Base-by-base conservation (phyloP, 2,329 filamentous ascomycete genomes). In the Aspergillus fumigatiaffinis region DNA sequence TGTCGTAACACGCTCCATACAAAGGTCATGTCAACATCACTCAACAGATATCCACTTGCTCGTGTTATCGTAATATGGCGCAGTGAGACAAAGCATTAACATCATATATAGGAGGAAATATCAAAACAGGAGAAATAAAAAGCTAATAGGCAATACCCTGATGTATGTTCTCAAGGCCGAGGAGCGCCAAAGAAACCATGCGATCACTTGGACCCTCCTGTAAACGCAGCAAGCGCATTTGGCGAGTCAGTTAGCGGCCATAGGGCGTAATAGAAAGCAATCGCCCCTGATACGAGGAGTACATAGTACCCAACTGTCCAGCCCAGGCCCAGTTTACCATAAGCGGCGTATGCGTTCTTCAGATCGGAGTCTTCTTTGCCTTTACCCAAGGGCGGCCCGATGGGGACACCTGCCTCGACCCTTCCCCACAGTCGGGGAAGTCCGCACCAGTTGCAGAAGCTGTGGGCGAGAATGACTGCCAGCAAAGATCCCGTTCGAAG, bases 371-470 rank as follows among this genome's bases (percentile, higher is more conserved):
- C 70, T 51, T 79, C 75, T 54, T 79, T 79, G 52, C 77, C 77
- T 51, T 74, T 70, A 12, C 63, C 55, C 44, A 71, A 38, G 8
- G 67, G 66, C 10, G 69, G 63, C 14, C 74, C 71, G 14, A 77
- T 73, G 17, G 73, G 72, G 28, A 77, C 70, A 3, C 71, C 73
- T 3, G 75, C 83, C 65, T 87, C 84, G 3, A 97, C 84, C 8
- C 84, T 79, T 0, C 94, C 93, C 87, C 90, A 96, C 57, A 97
- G 76, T 6, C 92, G 84, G 23, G 94, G 94, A 51, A 97, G 78
- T 7, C 94, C 94, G 82, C 92, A 90, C 78, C 84, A 89, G 71
- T 99, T 99, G 78, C 94, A 99, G 71, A 97, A 94, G 9, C 85
- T 83, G 70, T 99, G 94, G 4, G 90, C 87, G 21, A 87, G 70